Evolutionary conservation across 2,329 filamentous ascomycete species (phyloP), one percentile per base, ranked within the genome.

Genomic region (Trichothecium roseum): DNA sequence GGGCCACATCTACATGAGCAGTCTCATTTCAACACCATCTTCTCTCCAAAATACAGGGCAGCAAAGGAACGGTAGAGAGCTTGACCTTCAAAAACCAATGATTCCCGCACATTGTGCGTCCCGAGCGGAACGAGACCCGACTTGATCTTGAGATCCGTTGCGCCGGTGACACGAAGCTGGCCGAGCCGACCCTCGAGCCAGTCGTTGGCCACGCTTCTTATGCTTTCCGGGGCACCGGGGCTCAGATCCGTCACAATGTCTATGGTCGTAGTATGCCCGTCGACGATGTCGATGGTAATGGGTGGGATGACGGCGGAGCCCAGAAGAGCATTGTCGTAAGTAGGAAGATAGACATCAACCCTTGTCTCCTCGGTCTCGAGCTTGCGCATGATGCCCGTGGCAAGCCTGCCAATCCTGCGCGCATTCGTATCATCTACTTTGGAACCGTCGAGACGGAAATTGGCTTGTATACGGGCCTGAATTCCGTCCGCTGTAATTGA

Each of bases 41-140:
- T 80, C 55, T 75, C 64, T 47, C 75, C 73, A 51, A 79, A 67
- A 43, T 74, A 79, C 45, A 78, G 49, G 31, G 74, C 65, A 37
- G 74, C 66, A 64, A 74, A 74, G 56, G 69, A 69, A 51, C 65
- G 66, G 55, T 80, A 79, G 73, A 79, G 69, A 60, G 64, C 73
- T 80, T 74, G 71, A 91, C 85, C 83, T 81, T 88, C 75, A 62
- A 96, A 81, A 41, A 80, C 66, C 51, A 94, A 57, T 18, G 78
- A 78, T 54, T 94, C 78, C 35, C 75, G 73, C 40, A 98, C 62
- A 18, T 68, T 62, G 54, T 94, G 85, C 36, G 74, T 81, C 43
- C 89, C 88, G 16, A 96, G 66, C 30, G 74, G 74, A 40, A 96
- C 63, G 34, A 94, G 59, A 17, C 91, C 89, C 32, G 87, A 84